These are phyloP conservation scores for Nothopassalora personata DNA, from an alignment of 2,329 filamentous ascomycete genomes.

Conservation along the genomic window DNA sequence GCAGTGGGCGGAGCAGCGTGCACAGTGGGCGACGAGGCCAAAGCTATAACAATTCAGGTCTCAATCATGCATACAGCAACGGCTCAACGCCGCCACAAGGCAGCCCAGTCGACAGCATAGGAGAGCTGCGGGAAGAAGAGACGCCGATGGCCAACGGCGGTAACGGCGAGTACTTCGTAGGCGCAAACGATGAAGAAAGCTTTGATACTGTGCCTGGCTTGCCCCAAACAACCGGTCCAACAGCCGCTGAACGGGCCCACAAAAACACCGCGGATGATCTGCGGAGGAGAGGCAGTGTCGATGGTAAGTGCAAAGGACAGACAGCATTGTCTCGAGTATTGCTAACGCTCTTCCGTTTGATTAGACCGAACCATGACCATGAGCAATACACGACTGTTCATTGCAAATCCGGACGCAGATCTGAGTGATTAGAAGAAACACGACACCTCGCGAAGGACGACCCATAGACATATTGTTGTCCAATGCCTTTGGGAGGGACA, in stretches of 20 bases:
- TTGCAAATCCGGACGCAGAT: conserved; percentile 68
- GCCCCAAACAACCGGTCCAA: conserved; percentile 34
- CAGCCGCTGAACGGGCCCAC: conserved; percentile 38
- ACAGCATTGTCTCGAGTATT: too few species aligned
- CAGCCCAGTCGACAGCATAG: conserved; percentile 37
- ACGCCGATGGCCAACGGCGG: conserved; percentile 41
- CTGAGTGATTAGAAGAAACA: neutral
- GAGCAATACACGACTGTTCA: conserved; percentile 64
- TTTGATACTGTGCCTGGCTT: conserved; percentile 53
- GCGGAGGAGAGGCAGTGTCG: conserved; percentile 71
- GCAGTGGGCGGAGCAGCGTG: conserved; percentile 66
- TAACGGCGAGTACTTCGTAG: conserved; percentile 38
- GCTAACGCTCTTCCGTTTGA: too few species aligned
- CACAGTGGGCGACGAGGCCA: conserved; percentile 39
- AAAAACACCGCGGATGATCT: conserved; percentile 67
- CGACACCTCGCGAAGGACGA: neutral
- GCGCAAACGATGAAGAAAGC: conserved; percentile 41
- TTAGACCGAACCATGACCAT: conserved; percentile 66
- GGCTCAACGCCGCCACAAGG: conserved; percentile 50
- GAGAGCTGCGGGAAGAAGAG: conserved; percentile 39
- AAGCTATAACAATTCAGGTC: conserved; percentile 25
- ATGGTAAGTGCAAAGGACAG: conserved; percentile 40
- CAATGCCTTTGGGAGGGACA: neutral
- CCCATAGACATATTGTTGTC: neutral
- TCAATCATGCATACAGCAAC: conserved; percentile 40